Evolutionary conservation across 2,329 filamentous ascomycete genomes (phyloP), one percentile per base, ranked within the genome.

Genomic region (Fusarium cicatricum): DNA sequence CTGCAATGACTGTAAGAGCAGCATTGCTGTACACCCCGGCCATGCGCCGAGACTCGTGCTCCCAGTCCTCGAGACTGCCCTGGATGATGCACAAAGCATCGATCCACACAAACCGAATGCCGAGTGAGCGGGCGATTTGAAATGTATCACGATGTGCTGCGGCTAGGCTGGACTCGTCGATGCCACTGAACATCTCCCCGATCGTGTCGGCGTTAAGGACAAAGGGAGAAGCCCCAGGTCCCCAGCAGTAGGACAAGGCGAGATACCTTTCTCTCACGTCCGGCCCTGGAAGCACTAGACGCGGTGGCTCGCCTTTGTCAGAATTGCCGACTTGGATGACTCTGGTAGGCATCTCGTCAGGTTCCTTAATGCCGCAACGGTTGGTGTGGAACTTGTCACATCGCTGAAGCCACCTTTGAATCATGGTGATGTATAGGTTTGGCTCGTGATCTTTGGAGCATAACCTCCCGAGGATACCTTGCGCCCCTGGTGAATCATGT

Each of bases 61-160:
- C 57, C 65, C 70, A 72, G 60, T 68, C 65, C 2, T 16, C 19
- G 1, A 14, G 12, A 23, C 68, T 42, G 26, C 62, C 60, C 21
- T 69, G 64, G 28, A 69, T 62, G 19, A 70, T 70, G 49, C 67
- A 69, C 0, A 70, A 51, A 4, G 65, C 57, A 29, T 70, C 68
- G 36, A 71, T 60, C 69, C 69, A 71, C 11, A 70, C 36, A 34
- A 36, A 51, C 3, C 16, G 28, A 2, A 51, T 45, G 4, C 29
- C 32, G 14, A 52, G 40, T 14, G 50, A 19, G 14, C 43, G 37
- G 12, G 43, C 17, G 23, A 26, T 26, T 10, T 26, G 23, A 10
- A 26, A 26, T 10, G 23, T 26, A 26, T 26, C 23, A 8, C 23
- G 23, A 26, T 16, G 50, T 21, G 53, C 51, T 0, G 53, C 33